Conservation (phyloP, 495 filamentous ascomycete genomes). For the Collariella sp. region DNA sequence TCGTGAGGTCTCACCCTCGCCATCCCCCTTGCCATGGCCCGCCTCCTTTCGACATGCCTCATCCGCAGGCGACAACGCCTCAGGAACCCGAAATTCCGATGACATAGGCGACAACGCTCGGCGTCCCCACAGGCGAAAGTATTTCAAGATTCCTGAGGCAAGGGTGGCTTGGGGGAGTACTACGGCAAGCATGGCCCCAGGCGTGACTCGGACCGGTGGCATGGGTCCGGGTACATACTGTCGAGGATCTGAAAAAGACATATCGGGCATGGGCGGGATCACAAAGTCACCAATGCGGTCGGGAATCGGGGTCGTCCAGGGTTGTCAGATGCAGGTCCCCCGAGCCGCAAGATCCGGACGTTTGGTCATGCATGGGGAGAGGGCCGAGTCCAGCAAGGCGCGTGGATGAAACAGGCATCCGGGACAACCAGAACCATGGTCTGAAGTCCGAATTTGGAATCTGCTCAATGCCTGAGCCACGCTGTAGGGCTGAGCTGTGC, state of each 20-base stretch:
- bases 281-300: neutral
- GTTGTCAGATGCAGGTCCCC: slow-evolving; percentile 1
- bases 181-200: neutral
- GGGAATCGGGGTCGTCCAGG: neutral
- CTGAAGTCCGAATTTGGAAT: slow-evolving; percentile 4
- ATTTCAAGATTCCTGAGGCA: slow-evolving; percentile 4
- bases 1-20: neutral
- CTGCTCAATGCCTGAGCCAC: slow-evolving; percentile 3
- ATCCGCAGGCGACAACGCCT: slow-evolving; percentile 11
- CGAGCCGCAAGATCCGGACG: slow-evolving; percentile 5
- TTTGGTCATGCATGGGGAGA: slow-evolving; percentile 3
- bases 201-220: slow-evolving; percentile 11
- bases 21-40: neutral
- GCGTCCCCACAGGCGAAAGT: slow-evolving; percentile 5
- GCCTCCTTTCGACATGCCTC: neutral
- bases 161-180: neutral
- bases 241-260: neutral
- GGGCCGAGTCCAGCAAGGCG: neutral
- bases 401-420: slow-evolving; percentile 3
- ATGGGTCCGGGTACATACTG: slow-evolving; percentile 1
- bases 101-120: slow-evolving; percentile 13
- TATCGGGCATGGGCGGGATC: neutral
- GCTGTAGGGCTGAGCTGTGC: slow-evolving; percentile 15
- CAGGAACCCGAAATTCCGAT: slow-evolving; percentile 7
- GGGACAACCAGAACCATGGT: neutral